Conservation (phyloP, 768 basidiomycete species). For the Pulveroboletus sp. region DNA sequence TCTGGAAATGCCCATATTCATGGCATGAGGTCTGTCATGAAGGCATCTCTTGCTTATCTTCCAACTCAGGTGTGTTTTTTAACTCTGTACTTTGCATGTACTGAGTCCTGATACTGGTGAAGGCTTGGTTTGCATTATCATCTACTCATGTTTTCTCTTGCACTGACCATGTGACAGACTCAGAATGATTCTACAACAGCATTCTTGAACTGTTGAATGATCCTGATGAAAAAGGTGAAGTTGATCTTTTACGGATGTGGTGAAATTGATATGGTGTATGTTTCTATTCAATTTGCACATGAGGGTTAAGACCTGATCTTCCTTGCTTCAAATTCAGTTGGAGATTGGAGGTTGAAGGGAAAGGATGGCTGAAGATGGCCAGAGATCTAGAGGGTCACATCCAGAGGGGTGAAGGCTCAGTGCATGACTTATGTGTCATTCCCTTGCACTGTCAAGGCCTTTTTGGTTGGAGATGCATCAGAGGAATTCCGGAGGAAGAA, state of each 20-base stretch:
- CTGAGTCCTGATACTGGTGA: background rate
- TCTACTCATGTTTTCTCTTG: background rate
- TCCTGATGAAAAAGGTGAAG: background rate
- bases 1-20: background rate
- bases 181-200: background rate
- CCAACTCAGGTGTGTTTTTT: background rate
- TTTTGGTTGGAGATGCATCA: too few species aligned
- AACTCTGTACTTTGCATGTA: background rate
- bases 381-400: too few species aligned
- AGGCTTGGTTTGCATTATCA: background rate
- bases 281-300: background rate
- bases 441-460: too few species aligned
- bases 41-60: background rate
- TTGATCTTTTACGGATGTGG: background rate
- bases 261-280: background rate
- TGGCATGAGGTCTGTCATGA: background rate
- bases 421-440: too few species aligned
- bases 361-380: too few species aligned
- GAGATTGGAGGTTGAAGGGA: too few species aligned
- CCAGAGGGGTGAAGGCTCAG: too few species aligned
- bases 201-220: too few species aligned
- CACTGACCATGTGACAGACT: background rate
- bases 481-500: too few species aligned
- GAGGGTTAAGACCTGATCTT: too few species aligned
- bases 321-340: too few species aligned